phyloP scores from a whole-genome alignment of 345 rosid genomes.

The Salix suchowensis region DNA sequence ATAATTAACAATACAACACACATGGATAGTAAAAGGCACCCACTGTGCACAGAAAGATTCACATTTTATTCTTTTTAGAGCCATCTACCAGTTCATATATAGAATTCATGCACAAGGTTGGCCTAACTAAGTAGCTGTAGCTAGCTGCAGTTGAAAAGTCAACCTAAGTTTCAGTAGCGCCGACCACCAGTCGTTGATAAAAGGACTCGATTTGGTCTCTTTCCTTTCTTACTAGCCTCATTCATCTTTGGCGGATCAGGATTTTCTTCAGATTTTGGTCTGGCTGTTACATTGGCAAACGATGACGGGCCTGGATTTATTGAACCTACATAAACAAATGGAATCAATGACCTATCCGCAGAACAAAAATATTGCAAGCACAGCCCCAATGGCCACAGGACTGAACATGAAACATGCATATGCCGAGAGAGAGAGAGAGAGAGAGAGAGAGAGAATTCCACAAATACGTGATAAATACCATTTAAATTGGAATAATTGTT shows the following conservation, averaged over 20 bases:
- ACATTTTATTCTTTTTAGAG: not conserved
- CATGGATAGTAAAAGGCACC: too few relatives aligned
- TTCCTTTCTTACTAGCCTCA: slow-evolving; percentile 72
- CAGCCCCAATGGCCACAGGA: not conserved
- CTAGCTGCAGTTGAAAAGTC: not conserved
- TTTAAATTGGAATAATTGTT: slow-evolving; percentile 39
- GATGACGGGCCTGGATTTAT: slow-evolving; percentile 52
- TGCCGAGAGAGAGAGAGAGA: not conserved
- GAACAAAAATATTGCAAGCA: not conserved
- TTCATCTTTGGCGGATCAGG: slow-evolving; percentile 35
- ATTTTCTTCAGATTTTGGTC: slow-evolving; percentile 41
- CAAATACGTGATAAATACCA: slow-evolving; percentile 11
- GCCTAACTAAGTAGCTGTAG: not conserved
- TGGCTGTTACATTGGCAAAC: slow-evolving; percentile 70
- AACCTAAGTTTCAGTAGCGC: slow-evolving; percentile 44
- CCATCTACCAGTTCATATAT: not conserved
- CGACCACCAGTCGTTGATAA: slow-evolving; percentile 79
- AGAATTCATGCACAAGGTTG: not conserved
- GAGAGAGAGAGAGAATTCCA: not conserved
- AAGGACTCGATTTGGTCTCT: slow-evolving; percentile 65
- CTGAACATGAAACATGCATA: not conserved
- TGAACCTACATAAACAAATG: slow-evolving; percentile 35
- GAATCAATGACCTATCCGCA: not conserved
- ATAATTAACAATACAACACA: too few relatives aligned
- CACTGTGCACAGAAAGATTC: not conserved